Evolutionary conservation across 768 basidiomycete species (phyloP).

Genomic region (Scleroderma bovista): DNA sequence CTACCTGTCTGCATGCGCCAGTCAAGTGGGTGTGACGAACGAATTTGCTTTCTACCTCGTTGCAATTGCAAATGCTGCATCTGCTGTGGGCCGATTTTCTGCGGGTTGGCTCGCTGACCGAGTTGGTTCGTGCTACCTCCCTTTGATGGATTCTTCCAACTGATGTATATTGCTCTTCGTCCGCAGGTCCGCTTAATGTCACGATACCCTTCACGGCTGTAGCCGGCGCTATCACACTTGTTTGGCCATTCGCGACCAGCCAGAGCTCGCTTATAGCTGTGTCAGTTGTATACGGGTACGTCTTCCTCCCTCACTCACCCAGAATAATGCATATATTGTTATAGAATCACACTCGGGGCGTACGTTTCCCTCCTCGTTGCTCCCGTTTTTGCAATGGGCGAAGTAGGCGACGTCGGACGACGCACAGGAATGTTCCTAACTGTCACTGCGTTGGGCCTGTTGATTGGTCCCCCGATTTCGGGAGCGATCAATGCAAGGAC

Average conservation of each 20-base stretch:
- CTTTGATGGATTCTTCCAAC: no score
- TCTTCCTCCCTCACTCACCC: not conserved
- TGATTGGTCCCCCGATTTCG: conserved; percentile 69
- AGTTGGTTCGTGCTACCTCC: conserved; percentile 31
- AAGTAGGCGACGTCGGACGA: conserved; percentile 54
- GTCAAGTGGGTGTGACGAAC: conserved; percentile 31
- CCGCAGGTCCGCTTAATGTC: conserved; percentile 59
- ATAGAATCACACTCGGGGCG: conserved; percentile 55
- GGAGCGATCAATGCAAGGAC: conserved; percentile 57
- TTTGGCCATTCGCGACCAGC: conserved; percentile 61
- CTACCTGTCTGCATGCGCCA: conserved; percentile 45
- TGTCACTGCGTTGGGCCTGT: conserved; percentile 53
- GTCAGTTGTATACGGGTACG: conserved; percentile 61
- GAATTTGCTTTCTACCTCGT: conserved; percentile 50
- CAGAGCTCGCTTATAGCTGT: conserved; percentile 45
- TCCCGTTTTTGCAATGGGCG: conserved; percentile 60
- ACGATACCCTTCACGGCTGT: conserved; percentile 58
- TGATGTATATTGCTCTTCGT: not conserved
- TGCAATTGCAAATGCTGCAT: no score
- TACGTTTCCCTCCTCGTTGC: conserved; percentile 52
- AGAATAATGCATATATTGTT: not conserved
- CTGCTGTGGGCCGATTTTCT: conserved; percentile 45
- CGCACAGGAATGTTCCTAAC: conserved; percentile 62
- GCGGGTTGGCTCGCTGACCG: conserved; percentile 52
- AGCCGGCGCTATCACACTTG: conserved; percentile 55